Conservation (phyloP, 2,329 filamentous ascomycete species). For the Sarocladium oryzae region DNA sequence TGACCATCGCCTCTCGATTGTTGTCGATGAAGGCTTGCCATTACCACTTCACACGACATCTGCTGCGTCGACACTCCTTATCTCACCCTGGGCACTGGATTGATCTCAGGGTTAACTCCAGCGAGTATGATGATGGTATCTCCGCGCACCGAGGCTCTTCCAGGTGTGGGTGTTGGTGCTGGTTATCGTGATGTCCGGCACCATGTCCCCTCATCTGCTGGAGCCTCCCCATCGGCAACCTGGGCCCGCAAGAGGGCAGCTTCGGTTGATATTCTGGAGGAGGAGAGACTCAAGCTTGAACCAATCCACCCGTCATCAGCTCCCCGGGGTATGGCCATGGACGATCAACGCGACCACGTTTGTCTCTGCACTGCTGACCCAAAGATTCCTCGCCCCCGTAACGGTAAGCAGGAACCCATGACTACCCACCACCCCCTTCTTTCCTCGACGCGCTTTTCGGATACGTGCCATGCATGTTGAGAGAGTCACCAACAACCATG, state of each 20-base stretch:
- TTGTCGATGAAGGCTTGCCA: conserved; percentile 4
- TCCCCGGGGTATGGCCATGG: neutral
- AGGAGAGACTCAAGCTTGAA: conserved; percentile 24
- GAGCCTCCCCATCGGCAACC: neutral
- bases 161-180: neutral
- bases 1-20: neutral
- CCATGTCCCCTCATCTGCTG: conserved; percentile 3
- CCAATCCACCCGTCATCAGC: conserved; percentile 15
- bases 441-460: no score
- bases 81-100: neutral
- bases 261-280: neutral
- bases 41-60: neutral
- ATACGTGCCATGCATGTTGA: no score
- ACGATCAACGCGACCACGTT: conserved; percentile 25
- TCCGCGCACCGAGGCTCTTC: conserved; percentile 5
- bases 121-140: conserved; percentile 8
- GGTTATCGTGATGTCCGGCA: conserved; percentile 3
- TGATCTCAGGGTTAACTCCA: neutral
- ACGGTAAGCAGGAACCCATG: conserved; percentile 38
- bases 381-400: conserved; percentile 52
- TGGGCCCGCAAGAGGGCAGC: conserved; percentile 5
- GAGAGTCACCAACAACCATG: no score
- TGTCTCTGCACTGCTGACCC: conserved; percentile 51
- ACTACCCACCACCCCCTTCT: no score
- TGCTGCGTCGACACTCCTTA: neutral